These are phyloP conservation scores for Physaria fendleri DNA, from an alignment of 345 rosid species.

Conservation along the genomic window DNA sequence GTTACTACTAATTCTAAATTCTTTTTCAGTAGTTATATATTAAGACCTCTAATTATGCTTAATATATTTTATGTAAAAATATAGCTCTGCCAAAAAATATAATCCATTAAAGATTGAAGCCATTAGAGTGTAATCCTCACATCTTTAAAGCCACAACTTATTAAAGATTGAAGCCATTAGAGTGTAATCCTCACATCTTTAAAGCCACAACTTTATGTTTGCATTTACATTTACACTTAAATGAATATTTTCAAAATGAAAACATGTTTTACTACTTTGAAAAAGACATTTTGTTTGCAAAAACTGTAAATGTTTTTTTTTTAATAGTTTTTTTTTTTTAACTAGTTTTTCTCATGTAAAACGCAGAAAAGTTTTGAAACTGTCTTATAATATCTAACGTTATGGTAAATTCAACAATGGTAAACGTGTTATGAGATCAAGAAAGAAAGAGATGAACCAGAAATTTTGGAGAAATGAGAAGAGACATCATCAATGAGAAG, in stretches of 20 bases:
- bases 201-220: no score
- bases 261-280: not conserved
- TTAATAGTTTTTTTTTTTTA: no score
- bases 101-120: no score
- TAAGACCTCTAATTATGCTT: not conserved
- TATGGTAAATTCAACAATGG: not conserved
- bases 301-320: not conserved
- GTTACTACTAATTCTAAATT: no score
- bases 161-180: no score
- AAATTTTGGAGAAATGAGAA: constrained; percentile 41
- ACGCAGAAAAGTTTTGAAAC: not conserved
- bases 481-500: constrained; percentile 53
- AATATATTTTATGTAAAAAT: no score
- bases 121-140: no score
- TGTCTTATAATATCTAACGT: not conserved
- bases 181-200: no score
- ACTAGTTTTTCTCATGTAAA: not conserved
- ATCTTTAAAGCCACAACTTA: no score
- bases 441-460: constrained; percentile 38
- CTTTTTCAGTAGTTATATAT: not conserved
- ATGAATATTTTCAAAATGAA: not conserved
- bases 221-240: not conserved
- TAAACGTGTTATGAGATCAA: not conserved
- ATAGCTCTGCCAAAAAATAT: no score
- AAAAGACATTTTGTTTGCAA: not conserved